Percentiles rank a stretch among this genome's conserved stretches.
These are phyloP conservation scores for Verticillium dahliae DNA, from an alignment of 2,329 filamentous ascomycete genomes.

Conservation along the genomic window DNA sequence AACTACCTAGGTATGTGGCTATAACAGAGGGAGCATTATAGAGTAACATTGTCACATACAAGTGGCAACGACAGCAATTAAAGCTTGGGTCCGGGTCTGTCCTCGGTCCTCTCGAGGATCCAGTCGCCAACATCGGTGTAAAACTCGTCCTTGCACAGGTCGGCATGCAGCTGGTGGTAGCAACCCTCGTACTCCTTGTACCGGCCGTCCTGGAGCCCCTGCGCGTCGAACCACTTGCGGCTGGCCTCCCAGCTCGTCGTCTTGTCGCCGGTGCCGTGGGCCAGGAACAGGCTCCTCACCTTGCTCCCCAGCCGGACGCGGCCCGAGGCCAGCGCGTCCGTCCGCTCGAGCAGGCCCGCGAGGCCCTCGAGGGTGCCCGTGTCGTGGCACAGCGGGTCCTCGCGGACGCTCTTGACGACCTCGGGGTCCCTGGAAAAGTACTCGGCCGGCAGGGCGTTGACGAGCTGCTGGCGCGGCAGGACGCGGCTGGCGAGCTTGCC, in stretches of 20 bases:
- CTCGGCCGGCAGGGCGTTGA: slow-evolving; percentile 56
- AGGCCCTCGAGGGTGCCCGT: slow-evolving; percentile 82
- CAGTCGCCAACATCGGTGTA: slow-evolving; percentile 57
- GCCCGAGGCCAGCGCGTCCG: slow-evolving; percentile 51
- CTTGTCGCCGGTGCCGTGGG: slow-evolving; percentile 70
- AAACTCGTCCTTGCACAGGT: slow-evolving; percentile 47
- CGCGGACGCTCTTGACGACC: slow-evolving; percentile 51
- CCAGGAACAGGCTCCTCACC: slow-evolving; percentile 63
- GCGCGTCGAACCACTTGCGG: slow-evolving; percentile 54
- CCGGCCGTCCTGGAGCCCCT: slow-evolving; percentile 58
- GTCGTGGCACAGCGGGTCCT: slow-evolving; percentile 71
- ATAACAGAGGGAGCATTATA: too few relatives aligned
- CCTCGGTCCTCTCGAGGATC: slow-evolving; percentile 43
- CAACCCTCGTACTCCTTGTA: slow-evolving; percentile 71
- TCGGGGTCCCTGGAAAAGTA: slow-evolving; percentile 62
- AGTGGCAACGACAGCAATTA: slow-evolving; percentile 10
- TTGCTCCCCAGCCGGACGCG: slow-evolving; percentile 41
- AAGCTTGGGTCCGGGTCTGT: slow-evolving; percentile 27
- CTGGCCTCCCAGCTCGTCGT: slow-evolving; percentile 61
- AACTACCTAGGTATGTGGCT: too few relatives aligned
- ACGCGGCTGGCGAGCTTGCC: slow-evolving; percentile 64
- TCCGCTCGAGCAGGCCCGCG: slow-evolving; percentile 70
- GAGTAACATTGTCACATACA: not conserved
- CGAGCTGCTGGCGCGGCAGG: slow-evolving; percentile 60
- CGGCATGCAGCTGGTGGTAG: slow-evolving; percentile 68